A percentile compares a stretch with the other conserved stretches of the same genome.
These are phyloP conservation scores for Termitomyces sp. DNA, from an alignment of 768 basidiomycete genomes.

Conservation along the genomic window DNA sequence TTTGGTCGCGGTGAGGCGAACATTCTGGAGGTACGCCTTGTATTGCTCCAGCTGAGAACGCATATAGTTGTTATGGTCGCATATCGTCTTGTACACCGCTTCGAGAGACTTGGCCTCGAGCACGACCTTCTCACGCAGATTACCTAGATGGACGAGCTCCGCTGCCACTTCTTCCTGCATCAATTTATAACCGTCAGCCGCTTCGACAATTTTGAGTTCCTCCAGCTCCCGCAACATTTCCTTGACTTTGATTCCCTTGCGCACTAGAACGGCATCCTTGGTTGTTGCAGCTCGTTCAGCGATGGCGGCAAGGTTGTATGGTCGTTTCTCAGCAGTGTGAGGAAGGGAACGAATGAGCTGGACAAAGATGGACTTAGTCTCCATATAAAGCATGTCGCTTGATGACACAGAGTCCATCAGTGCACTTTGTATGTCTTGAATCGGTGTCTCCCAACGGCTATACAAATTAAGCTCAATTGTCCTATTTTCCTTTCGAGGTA, in stretches of 20 bases:
- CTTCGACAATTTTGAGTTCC: constrained; percentile 81
- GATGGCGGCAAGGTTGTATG: constrained; percentile 82
- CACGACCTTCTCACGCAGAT: constrained; percentile 91
- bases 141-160: constrained; percentile 94
- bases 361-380: constrained; percentile 98
- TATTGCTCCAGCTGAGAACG: constrained; percentile 97
- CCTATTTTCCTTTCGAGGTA: constrained; percentile 96
- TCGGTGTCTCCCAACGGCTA: constrained; percentile 98
- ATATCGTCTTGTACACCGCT: constrained; percentile 98
- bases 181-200: constrained; percentile 77
- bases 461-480: constrained; percentile 89
- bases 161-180: constrained; percentile 98
- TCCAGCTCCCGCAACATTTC: constrained; percentile 97
- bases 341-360: constrained; percentile 96
- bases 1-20: constrained; percentile 82
- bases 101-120: constrained; percentile 90
- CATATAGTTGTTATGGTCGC: constrained; percentile 98
- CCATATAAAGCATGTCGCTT: constrained; percentile 99
- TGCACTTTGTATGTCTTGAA: constrained; percentile 94
- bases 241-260: constrained; percentile 98
- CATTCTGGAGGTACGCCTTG: constrained; percentile 98
- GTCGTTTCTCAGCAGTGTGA: constrained; percentile 73
- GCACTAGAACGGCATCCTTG: constrained; percentile 92
- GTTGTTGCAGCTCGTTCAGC: constrained; percentile 96
- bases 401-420: constrained; percentile 97